A percentile compares a stretch with the other conserved stretches of the same genome.
Conservation (phyloP, 169 alveolate genomes). For the Cryptosporidium meleagridis region DNA sequence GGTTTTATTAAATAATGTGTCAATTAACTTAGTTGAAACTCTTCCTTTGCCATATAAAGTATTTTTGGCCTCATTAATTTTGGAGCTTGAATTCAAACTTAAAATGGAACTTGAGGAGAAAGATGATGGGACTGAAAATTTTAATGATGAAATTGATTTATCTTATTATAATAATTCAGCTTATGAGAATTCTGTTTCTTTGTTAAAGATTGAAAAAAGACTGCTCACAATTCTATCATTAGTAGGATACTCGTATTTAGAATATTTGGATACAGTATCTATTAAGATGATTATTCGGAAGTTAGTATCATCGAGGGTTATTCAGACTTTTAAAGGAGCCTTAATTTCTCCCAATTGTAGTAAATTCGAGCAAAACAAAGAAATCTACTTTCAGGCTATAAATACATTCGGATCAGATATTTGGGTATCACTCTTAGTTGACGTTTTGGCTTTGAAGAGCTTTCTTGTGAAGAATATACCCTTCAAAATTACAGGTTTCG, state of each 20-base stretch:
- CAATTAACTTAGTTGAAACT: slow-evolving; percentile 9
- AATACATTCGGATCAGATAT: slow-evolving; percentile 37
- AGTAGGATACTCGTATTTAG: slow-evolving; percentile 1
- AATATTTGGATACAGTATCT: not conserved
- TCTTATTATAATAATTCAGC: not conserved
- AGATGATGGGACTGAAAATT: not conserved
- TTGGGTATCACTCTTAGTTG: slow-evolving; percentile 19
- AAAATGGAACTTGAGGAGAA: not conserved
- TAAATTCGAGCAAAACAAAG: not conserved
- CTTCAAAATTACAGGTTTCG: slow-evolving; percentile 22
- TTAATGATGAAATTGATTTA: not conserved
- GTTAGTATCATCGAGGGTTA: slow-evolving; percentile 19
- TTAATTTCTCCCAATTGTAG: not conserved
- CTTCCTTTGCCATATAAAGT: slow-evolving; percentile 29
- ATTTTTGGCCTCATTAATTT: slow-evolving; percentile 23
- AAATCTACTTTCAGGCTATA: not conserved
- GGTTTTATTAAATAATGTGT: slow-evolving; percentile 15
- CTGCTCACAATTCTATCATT: slow-evolving; percentile 33
- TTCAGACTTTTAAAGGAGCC: slow-evolving; percentile 29
- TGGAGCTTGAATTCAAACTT: slow-evolving; percentile 32
- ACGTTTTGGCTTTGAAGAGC: not conserved
- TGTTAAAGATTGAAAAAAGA: slow-evolving; percentile 16
- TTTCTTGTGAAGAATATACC: slow-evolving; percentile 24
- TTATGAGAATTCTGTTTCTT: not conserved
- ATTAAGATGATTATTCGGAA: slow-evolving; percentile 19